A percentile compares a stretch with the other conserved stretches of the same genome.
These are phyloP conservation scores for Symmetrospora coprosmae DNA, from an alignment of 768 basidiomycete genomes.

Conservation along the genomic window DNA sequence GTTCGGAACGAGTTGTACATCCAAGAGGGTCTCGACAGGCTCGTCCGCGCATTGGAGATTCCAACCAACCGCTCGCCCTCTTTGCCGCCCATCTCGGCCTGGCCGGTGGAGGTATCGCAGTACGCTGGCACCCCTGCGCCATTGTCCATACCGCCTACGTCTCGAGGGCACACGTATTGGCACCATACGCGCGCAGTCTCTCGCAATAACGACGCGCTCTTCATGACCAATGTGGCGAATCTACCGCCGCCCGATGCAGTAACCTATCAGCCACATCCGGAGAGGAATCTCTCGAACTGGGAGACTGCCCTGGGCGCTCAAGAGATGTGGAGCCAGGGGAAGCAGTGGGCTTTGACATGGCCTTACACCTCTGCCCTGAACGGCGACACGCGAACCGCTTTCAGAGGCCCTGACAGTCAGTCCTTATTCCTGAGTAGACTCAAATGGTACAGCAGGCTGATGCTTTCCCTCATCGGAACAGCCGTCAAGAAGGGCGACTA, in stretches of 20 bases:
- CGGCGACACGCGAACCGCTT: conserved; percentile 24
- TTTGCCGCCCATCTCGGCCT: neutral
- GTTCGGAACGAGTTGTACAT: conserved; percentile 28
- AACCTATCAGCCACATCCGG: conserved; percentile 1
- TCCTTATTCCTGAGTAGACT: neutral
- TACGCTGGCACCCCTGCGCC: neutral
- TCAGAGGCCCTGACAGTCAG: conserved; percentile 27
- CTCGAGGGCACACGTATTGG: conserved; percentile 21
- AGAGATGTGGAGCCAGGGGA: conserved; percentile 19
- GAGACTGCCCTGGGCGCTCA: conserved; percentile 9
- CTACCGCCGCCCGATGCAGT: conserved; percentile 25
- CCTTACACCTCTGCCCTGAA: conserved; percentile 25
- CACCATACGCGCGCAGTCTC: conserved; percentile 25
- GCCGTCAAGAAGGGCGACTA: conserved; percentile 22
- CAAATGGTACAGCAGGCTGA: no score
- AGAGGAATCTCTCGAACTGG: conserved; percentile 4
- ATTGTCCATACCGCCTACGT: neutral
- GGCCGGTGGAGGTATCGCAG: neutral
- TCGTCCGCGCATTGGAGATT: neutral
- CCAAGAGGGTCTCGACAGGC: conserved; percentile 16
- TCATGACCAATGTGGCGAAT: conserved; percentile 27
- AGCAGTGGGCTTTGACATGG: conserved; percentile 16
- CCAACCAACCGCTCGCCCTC: neutral
- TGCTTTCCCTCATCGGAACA: neutral
- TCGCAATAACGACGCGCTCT: conserved; percentile 20